Conservation (phyloP, 1,284 basidiomycete species). For the Chalciporus piperatoides region DNA sequence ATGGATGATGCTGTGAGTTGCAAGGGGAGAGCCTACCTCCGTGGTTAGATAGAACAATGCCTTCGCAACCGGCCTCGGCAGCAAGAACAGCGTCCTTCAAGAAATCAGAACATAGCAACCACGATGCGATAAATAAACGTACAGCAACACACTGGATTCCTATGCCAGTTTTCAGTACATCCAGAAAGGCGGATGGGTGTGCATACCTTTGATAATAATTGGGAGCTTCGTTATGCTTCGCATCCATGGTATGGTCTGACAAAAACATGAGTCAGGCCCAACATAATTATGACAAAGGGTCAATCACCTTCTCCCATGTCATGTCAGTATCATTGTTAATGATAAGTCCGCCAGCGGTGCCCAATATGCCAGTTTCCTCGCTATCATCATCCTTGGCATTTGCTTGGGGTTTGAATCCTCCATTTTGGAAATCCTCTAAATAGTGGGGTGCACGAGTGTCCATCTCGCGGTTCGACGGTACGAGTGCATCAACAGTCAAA, state of each 20-base stretch:
- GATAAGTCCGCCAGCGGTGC: conserved; percentile 64
- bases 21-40: conserved; percentile 56
- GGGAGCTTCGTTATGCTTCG: conserved; percentile 73
- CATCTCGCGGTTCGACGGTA: conserved; percentile 81
- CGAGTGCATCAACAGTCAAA: conserved; percentile 87
- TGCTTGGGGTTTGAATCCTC: conserved; percentile 22
- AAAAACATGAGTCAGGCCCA: conserved; percentile 5
- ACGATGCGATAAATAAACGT: background rate
- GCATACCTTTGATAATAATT: conserved; percentile 75
- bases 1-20: conserved; percentile 1
- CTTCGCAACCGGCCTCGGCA: conserved; percentile 82
- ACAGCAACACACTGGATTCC: conserved; percentile 77
- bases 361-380: conserved; percentile 42
- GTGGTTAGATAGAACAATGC: conserved; percentile 89
- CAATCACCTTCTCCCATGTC: conserved; percentile 62
- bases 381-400: conserved; percentile 31
- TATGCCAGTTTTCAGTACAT: conserved; percentile 24
- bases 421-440: conserved; percentile 56
- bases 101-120: conserved; percentile 7
- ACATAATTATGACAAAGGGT: conserved; percentile 7
- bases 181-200: background rate
- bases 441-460: conserved; percentile 68
- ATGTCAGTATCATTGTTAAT: conserved; percentile 64
- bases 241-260: conserved; percentile 75
- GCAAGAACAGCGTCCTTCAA: conserved; percentile 79